These are phyloP conservation scores for Fusarium sp. DNA, from an alignment of 2,329 filamentous ascomycete genomes.

Conservation along the genomic window DNA sequence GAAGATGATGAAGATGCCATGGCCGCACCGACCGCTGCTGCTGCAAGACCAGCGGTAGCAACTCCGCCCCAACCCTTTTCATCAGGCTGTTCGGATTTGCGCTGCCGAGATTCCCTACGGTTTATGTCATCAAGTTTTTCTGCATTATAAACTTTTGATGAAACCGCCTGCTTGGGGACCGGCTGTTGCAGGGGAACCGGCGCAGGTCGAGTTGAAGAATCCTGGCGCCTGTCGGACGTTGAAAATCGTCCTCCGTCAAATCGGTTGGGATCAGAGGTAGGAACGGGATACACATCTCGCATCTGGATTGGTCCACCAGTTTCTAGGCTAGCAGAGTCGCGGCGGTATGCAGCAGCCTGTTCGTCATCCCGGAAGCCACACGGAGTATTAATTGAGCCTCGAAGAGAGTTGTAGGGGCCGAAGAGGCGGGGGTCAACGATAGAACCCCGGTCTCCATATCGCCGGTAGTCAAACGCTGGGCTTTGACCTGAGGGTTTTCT, in stretches of 20 bases:
- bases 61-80: constrained; percentile 56
- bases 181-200: constrained; percentile 85
- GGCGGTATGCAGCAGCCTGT: constrained; percentile 42
- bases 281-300: constrained; percentile 74
- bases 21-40: constrained; percentile 59
- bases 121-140: constrained; percentile 55
- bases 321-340: constrained; percentile 40
- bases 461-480: constrained; percentile 20
- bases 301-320: constrained; percentile 52
- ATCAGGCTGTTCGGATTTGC: constrained; percentile 52
- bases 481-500: constrained; percentile 43
- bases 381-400: constrained; percentile 64
- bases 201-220: constrained; percentile 62
- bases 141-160: constrained; percentile 73
- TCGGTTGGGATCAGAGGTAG: constrained; percentile 71
- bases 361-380: constrained; percentile 63
- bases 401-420: constrained; percentile 71
- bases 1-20: constrained; percentile 44
- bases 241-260: constrained; percentile 70
- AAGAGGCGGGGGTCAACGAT: constrained; percentile 70
- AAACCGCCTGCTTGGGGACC: constrained; percentile 80
- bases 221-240: constrained; percentile 56
- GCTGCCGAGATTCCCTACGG: constrained; percentile 50
- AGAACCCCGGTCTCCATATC: constrained; percentile 56
- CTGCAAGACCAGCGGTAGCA: constrained; percentile 61